Evolutionary conservation across 768 basidiomycete species (phyloP).

Genomic region (Xerocomellus chrysenteron): DNA sequence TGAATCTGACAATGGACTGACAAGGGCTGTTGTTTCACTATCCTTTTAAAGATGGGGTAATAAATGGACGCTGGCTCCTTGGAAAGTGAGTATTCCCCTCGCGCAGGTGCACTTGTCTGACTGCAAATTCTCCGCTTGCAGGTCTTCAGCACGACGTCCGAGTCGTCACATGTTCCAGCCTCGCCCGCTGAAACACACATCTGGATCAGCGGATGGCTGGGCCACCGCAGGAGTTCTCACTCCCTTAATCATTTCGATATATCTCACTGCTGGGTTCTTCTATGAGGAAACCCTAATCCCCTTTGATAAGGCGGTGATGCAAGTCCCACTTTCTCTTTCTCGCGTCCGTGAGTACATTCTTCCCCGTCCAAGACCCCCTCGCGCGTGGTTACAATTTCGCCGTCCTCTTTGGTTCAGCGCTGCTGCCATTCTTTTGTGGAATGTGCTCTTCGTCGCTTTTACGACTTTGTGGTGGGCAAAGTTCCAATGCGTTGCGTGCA

Average conservation of each 20-base stretch:
- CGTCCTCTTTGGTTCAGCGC: constrained; percentile 37
- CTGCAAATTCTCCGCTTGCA: neutral
- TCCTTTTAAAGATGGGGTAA: neutral
- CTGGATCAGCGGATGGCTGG: constrained; percentile 53
- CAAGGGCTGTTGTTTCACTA: neutral
- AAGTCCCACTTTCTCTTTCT: constrained; percentile 10
- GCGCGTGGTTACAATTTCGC: constrained; percentile 43
- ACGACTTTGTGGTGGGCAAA: constrained; percentile 33
- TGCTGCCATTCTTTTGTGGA: constrained; percentile 46
- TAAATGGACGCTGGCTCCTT: neutral
- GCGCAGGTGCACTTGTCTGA: neutral
- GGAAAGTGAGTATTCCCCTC: too few species aligned
- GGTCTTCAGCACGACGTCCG: constrained; percentile 6
- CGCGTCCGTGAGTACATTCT: neutral
- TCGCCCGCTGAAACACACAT: constrained; percentile 23
- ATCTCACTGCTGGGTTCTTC: constrained; percentile 45
- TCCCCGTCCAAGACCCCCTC: constrained; percentile 35
- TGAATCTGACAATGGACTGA: neutral
- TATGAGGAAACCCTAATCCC: constrained; percentile 47
- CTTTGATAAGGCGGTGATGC: constrained; percentile 43
- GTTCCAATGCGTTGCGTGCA: too few species aligned
- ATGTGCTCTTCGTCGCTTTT: constrained; percentile 32
- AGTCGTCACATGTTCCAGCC: neutral
- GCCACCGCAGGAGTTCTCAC: constrained; percentile 42
- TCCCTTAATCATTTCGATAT: constrained; percentile 46